Conservation (phyloP, 2,329 filamentous ascomycete species). For the Sclerotinia glacialis region DNA sequence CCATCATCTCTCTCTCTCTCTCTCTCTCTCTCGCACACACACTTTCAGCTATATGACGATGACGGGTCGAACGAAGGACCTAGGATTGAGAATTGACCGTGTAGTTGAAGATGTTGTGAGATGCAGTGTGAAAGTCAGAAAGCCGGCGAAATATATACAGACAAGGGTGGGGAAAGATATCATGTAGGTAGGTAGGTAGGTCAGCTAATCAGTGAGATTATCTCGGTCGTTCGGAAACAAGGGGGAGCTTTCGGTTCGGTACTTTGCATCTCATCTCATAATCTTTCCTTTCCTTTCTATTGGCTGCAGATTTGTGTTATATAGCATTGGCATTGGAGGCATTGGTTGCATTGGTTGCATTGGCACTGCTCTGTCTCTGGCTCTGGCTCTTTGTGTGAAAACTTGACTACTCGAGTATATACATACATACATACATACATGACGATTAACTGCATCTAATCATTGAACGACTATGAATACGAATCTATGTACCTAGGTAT, state of each 20-base stretch:
- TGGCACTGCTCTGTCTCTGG: no score
- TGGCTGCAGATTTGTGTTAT: not conserved
- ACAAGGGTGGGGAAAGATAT: not conserved
- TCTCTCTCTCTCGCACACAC: not conserved
- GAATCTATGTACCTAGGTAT: no score
- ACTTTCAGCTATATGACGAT: not conserved
- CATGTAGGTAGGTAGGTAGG: no score
- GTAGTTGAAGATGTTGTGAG: not conserved
- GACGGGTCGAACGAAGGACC: not conserved
- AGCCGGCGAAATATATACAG: not conserved
- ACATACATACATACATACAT: not conserved
- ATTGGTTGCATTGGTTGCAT: no score
- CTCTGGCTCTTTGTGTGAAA: not conserved
- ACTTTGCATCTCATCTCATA: not conserved
- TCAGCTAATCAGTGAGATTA: not conserved
- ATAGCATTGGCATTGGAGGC: not conserved
- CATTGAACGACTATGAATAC: not conserved
- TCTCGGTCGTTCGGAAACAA: conserved; percentile 20
- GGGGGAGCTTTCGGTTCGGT: conserved; percentile 10
- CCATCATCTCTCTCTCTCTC: not conserved
- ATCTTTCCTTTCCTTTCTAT: not conserved
- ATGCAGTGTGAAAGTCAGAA: not conserved
- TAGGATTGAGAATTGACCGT: no score
- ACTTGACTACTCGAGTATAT: no score
- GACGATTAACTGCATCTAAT: not conserved